Evolutionary conservation across 2,329 filamentous ascomycete species (phyloP).

Genomic region (Stemphylium beticola): DNA sequence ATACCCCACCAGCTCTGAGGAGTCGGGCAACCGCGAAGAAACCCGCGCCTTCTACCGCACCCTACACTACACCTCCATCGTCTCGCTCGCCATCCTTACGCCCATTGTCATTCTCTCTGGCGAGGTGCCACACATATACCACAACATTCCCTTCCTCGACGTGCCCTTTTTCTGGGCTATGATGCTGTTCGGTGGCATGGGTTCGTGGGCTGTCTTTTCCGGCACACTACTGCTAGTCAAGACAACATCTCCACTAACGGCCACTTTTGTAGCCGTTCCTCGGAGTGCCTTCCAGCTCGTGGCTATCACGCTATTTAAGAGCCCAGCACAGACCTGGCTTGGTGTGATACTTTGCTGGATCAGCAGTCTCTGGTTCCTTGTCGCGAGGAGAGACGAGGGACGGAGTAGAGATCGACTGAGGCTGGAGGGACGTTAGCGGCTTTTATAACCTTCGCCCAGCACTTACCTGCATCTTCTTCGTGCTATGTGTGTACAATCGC

Average conservation of each 20-base stretch:
- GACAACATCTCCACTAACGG: slow-evolving; percentile 58
- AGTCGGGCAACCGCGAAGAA: slow-evolving; percentile 51
- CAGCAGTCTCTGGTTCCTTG: slow-evolving; percentile 57
- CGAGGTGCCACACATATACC: slow-evolving; percentile 56
- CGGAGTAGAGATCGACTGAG: slow-evolving; percentile 40
- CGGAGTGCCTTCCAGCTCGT: slow-evolving; percentile 57
- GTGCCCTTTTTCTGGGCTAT: slow-evolving; percentile 64
- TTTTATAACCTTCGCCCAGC: too few species aligned
- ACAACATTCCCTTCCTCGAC: slow-evolving; percentile 62
- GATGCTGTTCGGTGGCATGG: slow-evolving; percentile 56
- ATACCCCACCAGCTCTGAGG: slow-evolving; percentile 43
- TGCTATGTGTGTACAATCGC: too few species aligned
- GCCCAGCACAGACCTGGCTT: slow-evolving; percentile 60
- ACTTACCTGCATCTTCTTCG: too few species aligned
- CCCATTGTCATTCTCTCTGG: slow-evolving; percentile 59
- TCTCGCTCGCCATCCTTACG: slow-evolving; percentile 57
- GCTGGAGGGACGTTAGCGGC: slow-evolving; percentile 37
- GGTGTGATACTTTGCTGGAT: slow-evolving; percentile 59
- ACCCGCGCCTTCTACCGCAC: slow-evolving; percentile 59
- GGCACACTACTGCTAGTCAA: slow-evolving; percentile 57
- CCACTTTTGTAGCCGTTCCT: slow-evolving; percentile 58
- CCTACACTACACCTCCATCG: slow-evolving; percentile 59
- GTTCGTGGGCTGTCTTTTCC: slow-evolving; percentile 57
- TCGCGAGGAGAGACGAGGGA: slow-evolving; percentile 52
- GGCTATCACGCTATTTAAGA: slow-evolving; percentile 55